A percentile compares a stretch with the other conserved stretches of the same genome.
These are phyloP conservation scores for Taxillus chinensis DNA, from an alignment of 164 flowering plant species.

Conservation along the genomic window DNA sequence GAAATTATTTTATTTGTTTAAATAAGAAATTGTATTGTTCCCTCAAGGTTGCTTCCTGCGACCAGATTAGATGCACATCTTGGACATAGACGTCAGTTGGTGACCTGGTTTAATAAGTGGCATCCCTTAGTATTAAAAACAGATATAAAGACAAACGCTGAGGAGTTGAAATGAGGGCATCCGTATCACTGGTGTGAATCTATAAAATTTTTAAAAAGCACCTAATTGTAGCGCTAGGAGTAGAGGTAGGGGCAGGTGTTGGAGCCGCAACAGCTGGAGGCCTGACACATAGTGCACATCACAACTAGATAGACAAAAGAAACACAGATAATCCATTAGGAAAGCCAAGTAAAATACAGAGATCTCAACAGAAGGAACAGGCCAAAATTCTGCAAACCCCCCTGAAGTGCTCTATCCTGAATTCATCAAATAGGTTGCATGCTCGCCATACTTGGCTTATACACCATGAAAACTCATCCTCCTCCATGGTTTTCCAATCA, in stretches of 20 bases:
- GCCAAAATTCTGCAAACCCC: constrained; percentile 99
- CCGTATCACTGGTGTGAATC: too few species aligned
- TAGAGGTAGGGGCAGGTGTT: constrained; percentile 16
- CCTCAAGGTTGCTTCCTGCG: constrained; percentile 71
- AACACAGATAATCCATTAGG: neutral
- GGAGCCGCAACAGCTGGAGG: constrained; percentile 24
- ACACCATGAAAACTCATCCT: constrained; percentile 88
- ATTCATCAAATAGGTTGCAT: constrained; percentile 74
- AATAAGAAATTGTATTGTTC: constrained; percentile 61
- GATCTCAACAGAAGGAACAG: constrained; percentile 87
- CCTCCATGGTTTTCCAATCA: constrained; percentile 95
- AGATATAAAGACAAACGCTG: constrained; percentile 4
- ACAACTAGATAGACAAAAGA: neutral
- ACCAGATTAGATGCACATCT: constrained; percentile 87
- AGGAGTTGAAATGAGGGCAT: neutral
- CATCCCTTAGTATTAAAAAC: too few species aligned
- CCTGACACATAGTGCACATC: constrained; percentile 15
- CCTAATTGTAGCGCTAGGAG: constrained; percentile 14
- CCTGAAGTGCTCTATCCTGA: constrained; percentile 94
- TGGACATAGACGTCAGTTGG: constrained; percentile 56
- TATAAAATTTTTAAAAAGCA: neutral
- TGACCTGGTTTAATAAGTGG: constrained; percentile 20
- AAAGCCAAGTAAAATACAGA: neutral
- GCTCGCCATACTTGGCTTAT: constrained; percentile 66
- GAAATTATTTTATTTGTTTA: constrained; percentile 92